These are phyloP conservation scores for Penicillium sp. DNA, from an alignment of 2,329 filamentous ascomycete species.

Conservation along the genomic window DNA sequence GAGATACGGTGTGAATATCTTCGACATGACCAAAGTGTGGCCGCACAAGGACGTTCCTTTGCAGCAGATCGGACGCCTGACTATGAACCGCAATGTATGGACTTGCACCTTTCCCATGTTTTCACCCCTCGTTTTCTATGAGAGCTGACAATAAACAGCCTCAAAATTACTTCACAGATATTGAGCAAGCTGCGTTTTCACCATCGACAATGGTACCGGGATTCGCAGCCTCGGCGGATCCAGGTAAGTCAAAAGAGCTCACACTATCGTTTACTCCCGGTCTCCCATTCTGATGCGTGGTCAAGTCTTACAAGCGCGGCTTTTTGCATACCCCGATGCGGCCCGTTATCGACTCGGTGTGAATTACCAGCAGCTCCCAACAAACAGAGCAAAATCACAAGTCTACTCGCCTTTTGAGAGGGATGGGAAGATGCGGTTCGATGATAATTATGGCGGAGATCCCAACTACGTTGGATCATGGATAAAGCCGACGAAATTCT, in stretches of 20 bases:
- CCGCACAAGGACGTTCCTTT: slow-evolving; percentile 73
- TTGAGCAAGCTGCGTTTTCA: slow-evolving; percentile 68
- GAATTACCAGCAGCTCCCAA: slow-evolving; percentile 46
- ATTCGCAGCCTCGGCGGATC: slow-evolving; percentile 63
- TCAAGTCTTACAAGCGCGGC: slow-evolving; percentile 58
- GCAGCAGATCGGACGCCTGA: slow-evolving; percentile 73
- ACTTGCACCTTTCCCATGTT: no score
- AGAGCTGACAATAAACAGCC: slow-evolving; percentile 23
- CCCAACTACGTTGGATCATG: slow-evolving; percentile 53
- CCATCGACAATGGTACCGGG: slow-evolving; percentile 66
- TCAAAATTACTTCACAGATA: slow-evolving; percentile 65
- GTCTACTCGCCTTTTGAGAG: slow-evolving; percentile 56
- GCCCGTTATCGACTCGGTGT: slow-evolving; percentile 44
- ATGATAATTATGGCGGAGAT: slow-evolving; percentile 60
- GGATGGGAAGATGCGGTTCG: slow-evolving; percentile 40
- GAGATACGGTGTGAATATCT: slow-evolving; percentile 78
- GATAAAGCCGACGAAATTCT: slow-evolving; percentile 26
- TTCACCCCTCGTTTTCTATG: neutral
- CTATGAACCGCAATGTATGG: slow-evolving; percentile 69
- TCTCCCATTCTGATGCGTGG: no score
- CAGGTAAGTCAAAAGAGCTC: slow-evolving; percentile 36
- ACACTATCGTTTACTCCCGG: neutral
- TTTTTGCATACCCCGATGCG: slow-evolving; percentile 63
- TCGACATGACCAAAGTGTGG: slow-evolving; percentile 83
- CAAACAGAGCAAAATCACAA: slow-evolving; percentile 36